Evolutionary conservation across 129 eudicot species (phyloP), one percentile per base, ranked within the genome.

Genomic region (Escallonia rubra): DNA sequence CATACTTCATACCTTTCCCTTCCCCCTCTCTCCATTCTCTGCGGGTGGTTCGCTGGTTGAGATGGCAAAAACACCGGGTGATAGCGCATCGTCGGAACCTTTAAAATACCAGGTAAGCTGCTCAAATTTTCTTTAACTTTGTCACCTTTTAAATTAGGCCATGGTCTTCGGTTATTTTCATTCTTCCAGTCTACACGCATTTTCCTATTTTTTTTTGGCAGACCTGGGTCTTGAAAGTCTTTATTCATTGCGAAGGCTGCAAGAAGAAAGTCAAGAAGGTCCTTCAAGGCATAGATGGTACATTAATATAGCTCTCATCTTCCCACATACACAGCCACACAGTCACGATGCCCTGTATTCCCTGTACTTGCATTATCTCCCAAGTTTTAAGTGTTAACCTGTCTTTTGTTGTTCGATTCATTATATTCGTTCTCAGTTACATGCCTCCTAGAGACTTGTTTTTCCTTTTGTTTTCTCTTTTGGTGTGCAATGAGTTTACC

Each of bases 161-260:
- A 23, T 2, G 14, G 5, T 4, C 4, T 45, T 11, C 1, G 4
- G n/a, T 34, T 14, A 13, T 10, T 7, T 15, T 42, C 14, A 6
- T 0, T 8, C 16, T 4, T 40, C 64, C 8, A 2, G 8, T 43
- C 16, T 11, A 38, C 47, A 34, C 16, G 10, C 2, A 41, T 11
- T 15, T 53, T 12, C 62, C 13, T n/a, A 51, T 23, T 42, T 47
- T 39, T 4, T 7, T 48, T 15, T 52, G 47, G 16, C 80, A 87
- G 92, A 87, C 90, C 63, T 91, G 93, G 88, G 61, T 70, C 10
- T 78, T 88, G 78, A 91, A 73, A 78, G 96, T 83, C 72, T 81
- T 78, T 5, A 90, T 90, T 63, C 91, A 90, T 49, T 91, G 96
- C 56, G 96, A 75, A 79, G 97, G 97, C 43, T 91, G 96, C 80